phyloP scores from a whole-genome alignment of 805 yeast species.

The Myxozyma sirexii region DNA sequence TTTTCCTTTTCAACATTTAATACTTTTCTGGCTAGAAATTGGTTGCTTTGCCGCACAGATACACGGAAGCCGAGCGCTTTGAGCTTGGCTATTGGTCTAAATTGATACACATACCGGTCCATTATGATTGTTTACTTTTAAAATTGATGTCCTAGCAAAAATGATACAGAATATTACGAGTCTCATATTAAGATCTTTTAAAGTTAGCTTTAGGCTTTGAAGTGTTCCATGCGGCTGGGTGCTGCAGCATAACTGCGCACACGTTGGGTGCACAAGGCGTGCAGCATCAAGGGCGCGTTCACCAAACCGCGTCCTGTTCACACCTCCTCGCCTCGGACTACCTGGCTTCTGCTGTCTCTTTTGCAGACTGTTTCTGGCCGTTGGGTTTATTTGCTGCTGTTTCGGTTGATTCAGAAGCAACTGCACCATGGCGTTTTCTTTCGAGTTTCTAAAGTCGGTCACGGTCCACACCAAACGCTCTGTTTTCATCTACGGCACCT shows the following conservation, averaged over 20 bases:
- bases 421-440: not conserved
- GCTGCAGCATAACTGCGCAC: conserved; percentile 13
- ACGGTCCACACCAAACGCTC: conserved; percentile 19
- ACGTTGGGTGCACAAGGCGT: not conserved
- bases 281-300: not conserved
- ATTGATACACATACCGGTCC: no score
- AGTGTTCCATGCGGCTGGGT: not conserved
- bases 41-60: not conserved
- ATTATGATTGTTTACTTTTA: no score
- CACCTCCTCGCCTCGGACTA: not conserved
- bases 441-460: conserved; percentile 1
- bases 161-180: not conserved
- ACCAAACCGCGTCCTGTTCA: not conserved
- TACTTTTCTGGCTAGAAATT: not conserved
- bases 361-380: no score
- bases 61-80: no score
- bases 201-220: not conserved
- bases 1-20: no score
- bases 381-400: not conserved
- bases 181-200: not conserved
- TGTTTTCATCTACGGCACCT: conserved; percentile 17
- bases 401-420: not conserved
- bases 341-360: no score
- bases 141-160: not conserved
- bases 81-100: no score